Conservation (phyloP, 176 grass and related monocot genomes). For the Triticum timopheevii region DNA sequence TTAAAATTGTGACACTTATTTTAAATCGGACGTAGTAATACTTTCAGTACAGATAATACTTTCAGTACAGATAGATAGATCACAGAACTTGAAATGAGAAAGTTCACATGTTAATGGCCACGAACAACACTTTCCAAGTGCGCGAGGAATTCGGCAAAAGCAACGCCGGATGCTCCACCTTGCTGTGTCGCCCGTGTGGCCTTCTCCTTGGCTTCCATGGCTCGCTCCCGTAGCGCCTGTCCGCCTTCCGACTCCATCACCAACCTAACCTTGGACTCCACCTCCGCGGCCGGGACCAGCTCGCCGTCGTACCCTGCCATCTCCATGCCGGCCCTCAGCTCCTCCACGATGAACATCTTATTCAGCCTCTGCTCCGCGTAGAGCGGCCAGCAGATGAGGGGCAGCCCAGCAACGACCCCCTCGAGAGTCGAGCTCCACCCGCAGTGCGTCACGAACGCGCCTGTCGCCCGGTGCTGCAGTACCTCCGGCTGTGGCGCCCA, state of each 20-base stretch:
- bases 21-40: too few relatives aligned
- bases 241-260: slow-evolving; percentile 42
- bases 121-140: neutral
- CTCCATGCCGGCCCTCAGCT: slow-evolving; percentile 34
- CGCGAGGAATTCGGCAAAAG: slow-evolving; percentile 20
- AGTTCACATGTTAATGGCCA: too few relatives aligned
- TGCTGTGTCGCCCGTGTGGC: neutral
- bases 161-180: slow-evolving; percentile 27
- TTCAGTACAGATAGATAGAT: too few relatives aligned
- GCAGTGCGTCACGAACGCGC: slow-evolving; percentile 79
- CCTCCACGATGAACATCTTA: slow-evolving; percentile 58
- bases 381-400: slow-evolving; percentile 74
- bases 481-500: slow-evolving; percentile 66
- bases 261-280: slow-evolving; percentile 42
- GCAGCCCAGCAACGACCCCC: slow-evolving; percentile 45
- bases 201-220: neutral
- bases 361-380: slow-evolving; percentile 80
- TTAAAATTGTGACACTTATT: too few relatives aligned
- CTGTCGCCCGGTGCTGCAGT: slow-evolving; percentile 34
- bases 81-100: too few relatives aligned
- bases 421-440: slow-evolving; percentile 83
- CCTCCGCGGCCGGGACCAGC: slow-evolving; percentile 30
- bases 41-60: too few relatives aligned
- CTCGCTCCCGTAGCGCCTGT: neutral
- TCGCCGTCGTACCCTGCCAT: slow-evolving; percentile 38